A percentile compares a stretch with the other conserved stretches of the same genome.
phyloP scores from a whole-genome alignment of 495 filamentous ascomycete species.

The Penicillium cinerascens region DNA sequence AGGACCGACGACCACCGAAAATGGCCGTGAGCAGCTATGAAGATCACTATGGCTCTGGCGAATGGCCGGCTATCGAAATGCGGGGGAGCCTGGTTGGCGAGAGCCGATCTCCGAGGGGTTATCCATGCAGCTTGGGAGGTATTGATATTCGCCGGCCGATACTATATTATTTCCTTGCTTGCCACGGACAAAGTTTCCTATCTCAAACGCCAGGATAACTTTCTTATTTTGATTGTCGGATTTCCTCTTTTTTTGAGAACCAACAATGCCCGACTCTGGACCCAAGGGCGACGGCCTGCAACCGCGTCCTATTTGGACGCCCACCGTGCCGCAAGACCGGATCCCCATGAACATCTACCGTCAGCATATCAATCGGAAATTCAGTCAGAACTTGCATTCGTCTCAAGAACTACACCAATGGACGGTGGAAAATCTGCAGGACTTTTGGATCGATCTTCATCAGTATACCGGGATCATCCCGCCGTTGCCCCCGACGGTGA shows the following conservation, averaged over 20 bases:
- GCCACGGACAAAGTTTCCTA: too few species aligned
- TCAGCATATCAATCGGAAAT: constrained; percentile 18
- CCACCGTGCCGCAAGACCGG: constrained; percentile 5
- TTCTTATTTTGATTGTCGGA: too few species aligned
- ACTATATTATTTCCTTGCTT: neutral
- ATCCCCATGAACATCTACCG: constrained; percentile 24
- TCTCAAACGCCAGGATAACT: too few species aligned
- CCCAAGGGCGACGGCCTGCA: neutral
- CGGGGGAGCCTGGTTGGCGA: neutral
- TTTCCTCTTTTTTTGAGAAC: too few species aligned
- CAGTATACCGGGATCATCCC: constrained; percentile 17
- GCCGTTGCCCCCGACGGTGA: constrained; percentile 37
- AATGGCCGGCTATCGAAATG: neutral
- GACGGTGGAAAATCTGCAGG: constrained; percentile 16
- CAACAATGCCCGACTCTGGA: neutral
- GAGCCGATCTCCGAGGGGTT: neutral
- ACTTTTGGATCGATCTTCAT: constrained; percentile 21
- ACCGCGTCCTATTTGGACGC: constrained; percentile 13
- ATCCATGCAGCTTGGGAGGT: constrained; percentile 1
- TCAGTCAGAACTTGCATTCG: constrained; percentile 9
- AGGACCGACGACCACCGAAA: constrained; percentile 19
- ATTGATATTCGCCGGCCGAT: neutral
- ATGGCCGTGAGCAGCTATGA: neutral
- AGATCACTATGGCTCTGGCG: neutral
- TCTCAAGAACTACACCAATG: constrained; percentile 20